A percentile compares a stretch with the other conserved stretches of the same genome.
Conservation (phyloP, 352 stramenopile genomes). For the Phytophthora pistaciae region DNA sequence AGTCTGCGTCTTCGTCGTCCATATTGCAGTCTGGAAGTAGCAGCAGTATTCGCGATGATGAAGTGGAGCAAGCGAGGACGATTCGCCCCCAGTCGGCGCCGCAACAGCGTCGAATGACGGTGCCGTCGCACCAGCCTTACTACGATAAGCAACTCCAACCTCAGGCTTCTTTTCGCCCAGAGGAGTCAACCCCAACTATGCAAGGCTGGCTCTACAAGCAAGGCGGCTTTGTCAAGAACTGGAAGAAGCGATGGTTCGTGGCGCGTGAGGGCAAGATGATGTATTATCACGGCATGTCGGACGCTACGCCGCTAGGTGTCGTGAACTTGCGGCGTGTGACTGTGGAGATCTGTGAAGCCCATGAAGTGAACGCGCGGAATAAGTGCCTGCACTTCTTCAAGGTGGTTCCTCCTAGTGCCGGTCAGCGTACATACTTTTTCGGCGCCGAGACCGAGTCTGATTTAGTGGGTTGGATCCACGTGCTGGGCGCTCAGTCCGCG, state of each 20-base stretch:
- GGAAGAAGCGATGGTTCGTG: conserved; percentile 89
- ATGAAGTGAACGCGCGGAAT: conserved; percentile 80
- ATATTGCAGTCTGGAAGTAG: conserved; percentile 33
- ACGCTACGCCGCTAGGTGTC: conserved; percentile 65
- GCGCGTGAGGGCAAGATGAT: conserved; percentile 82
- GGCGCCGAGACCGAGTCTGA: conserved; percentile 74
- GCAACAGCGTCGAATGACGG: conserved; percentile 41
- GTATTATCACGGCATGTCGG: conserved; percentile 75
- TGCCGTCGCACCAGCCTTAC: conserved; percentile 18
- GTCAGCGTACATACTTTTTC: conserved; percentile 81
- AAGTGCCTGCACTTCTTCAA: conserved; percentile 79
- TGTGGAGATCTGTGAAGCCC: conserved; percentile 65
- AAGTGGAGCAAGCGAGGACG: conserved; percentile 15
- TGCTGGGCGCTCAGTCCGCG: conserved; percentile 63
- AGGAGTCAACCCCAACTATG: conserved; percentile 46
- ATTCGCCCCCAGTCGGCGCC: conserved; percentile 26
- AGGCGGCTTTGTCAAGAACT: conserved; percentile 86
- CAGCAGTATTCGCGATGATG: conserved; percentile 30
- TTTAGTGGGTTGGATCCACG: conserved; percentile 76
- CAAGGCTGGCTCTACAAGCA: conserved; percentile 84
- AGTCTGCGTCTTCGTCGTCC: conserved; percentile 8
- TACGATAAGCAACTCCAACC: conserved; percentile 23
- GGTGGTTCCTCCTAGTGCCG: conserved; percentile 57
- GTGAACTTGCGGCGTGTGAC: conserved; percentile 68
- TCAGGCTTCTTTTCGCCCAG: conserved; percentile 28